Percentiles rank a stretch among this genome's conserved stretches.
phyloP scores from a whole-genome alignment of 2,329 filamentous ascomycete genomes.

The Fusarium praegraminearum region DNA sequence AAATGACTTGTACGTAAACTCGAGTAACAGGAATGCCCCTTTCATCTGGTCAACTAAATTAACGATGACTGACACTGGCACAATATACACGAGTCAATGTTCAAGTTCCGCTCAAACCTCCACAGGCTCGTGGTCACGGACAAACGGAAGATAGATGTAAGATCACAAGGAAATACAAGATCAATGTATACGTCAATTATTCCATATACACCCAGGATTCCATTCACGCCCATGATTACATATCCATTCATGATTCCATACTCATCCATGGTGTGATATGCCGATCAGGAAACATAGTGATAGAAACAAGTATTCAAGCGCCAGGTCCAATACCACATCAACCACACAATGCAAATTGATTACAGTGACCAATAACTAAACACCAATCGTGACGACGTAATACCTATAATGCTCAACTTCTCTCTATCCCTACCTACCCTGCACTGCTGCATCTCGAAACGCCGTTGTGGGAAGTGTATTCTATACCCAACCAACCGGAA shows the following conservation, averaged over 20 bases:
- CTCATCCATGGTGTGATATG: not conserved
- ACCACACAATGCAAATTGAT: not conserved
- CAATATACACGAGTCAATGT: slow-evolving; percentile 8
- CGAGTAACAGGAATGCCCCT: not conserved
- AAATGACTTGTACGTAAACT: slow-evolving; percentile 15
- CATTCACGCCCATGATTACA: no score
- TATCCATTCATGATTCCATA: not conserved
- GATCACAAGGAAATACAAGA: not conserved
- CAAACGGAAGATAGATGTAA: not conserved
- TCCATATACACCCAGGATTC: not conserved
- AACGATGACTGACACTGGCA: not conserved
- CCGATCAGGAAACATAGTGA: not conserved
- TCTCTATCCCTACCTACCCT: slow-evolving; percentile 22
- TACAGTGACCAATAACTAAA: not conserved
- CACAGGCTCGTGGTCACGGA: not conserved
- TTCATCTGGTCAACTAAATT: not conserved
- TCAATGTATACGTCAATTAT: not conserved
- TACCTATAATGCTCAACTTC: not conserved
- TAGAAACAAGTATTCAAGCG: not conserved
- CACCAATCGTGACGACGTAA: not conserved
- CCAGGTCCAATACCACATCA: not conserved
- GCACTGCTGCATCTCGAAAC: slow-evolving; percentile 7
- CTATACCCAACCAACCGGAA: slow-evolving; percentile 4
- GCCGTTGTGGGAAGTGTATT: slow-evolving; percentile 2
- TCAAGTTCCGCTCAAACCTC: not conserved